These are phyloP conservation scores for Penicillium nucicola DNA, from an alignment of 495 filamentous ascomycete species.

Conservation along the genomic window DNA sequence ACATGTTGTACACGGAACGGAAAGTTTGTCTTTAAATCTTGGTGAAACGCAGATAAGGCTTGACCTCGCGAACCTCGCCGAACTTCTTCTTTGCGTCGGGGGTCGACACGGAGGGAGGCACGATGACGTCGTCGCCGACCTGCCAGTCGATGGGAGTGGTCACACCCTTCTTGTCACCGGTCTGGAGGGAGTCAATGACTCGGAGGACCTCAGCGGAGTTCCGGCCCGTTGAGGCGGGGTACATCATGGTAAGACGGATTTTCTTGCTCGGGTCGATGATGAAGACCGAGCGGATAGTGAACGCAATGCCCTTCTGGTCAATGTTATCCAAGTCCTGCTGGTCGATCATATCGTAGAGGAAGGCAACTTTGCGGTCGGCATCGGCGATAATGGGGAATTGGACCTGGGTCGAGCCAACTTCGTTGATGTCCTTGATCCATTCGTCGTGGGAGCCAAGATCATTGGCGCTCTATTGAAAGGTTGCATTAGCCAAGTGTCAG, in stretches of 20 bases:
- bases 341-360: conserved; percentile 95
- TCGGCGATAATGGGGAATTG: conserved; percentile 96
- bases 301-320: conserved; percentile 91
- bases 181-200: conserved; percentile 93
- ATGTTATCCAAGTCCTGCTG: conserved; percentile 82
- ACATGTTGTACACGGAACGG: not conserved
- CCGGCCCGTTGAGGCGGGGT: conserved; percentile 95
- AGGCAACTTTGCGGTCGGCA: conserved; percentile 90
- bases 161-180: conserved; percentile 92
- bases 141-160: conserved; percentile 94
- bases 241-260: conserved; percentile 92
- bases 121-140: conserved; percentile 89
- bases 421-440: conserved; percentile 97
- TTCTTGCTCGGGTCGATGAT: conserved; percentile 98
- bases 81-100: conserved; percentile 87
- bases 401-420: conserved; percentile 78
- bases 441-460: conserved; percentile 53
- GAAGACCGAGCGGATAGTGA: conserved; percentile 99
- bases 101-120: conserved; percentile 83
- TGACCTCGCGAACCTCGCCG: conserved; percentile 86
- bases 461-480: conserved; percentile 35
- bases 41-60: conserved; percentile 65
- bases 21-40: conserved; percentile 14
- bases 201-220: conserved; percentile 96
- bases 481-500: conserved; percentile 52